Evolutionary conservation across 495 filamentous ascomycete genomes (phyloP).

Genomic region (Daldinia decipiens): DNA sequence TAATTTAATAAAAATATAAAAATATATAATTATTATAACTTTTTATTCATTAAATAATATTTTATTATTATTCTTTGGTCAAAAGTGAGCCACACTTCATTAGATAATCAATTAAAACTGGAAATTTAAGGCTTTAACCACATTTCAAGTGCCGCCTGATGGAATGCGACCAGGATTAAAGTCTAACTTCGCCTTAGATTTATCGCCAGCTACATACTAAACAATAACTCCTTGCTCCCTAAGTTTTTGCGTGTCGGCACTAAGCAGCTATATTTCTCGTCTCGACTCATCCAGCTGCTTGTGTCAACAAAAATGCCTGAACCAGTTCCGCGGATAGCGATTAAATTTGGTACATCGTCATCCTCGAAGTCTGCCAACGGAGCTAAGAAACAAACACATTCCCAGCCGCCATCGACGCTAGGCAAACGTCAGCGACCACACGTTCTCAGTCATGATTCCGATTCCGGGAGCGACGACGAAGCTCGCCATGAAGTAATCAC

Average conservation of each 20-base stretch:
- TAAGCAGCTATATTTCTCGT: not conserved
- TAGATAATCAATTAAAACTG: too few species aligned
- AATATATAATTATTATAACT: too few species aligned
- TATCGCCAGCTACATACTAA: not conserved
- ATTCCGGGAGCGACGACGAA: slow-evolving; percentile 50
- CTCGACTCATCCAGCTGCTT: not conserved
- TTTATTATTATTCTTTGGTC: too few species aligned
- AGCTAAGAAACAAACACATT: slow-evolving; percentile 45
- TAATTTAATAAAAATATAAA: too few species aligned
- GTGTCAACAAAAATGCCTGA: slow-evolving; percentile 41
- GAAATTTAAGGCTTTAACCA: too few species aligned
- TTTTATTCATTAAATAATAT: too few species aligned
- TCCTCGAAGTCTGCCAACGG: slow-evolving; percentile 34
- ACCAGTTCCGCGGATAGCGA: slow-evolving; percentile 49
- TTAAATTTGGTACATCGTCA: slow-evolving; percentile 50
- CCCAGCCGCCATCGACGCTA: slow-evolving; percentile 48
- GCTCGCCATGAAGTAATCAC: slow-evolving; percentile 52
- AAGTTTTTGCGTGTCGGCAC: not conserved
- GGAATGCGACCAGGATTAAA: too few species aligned
- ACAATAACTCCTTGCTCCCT: not conserved
- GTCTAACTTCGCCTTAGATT: too few species aligned
- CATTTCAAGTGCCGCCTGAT: too few species aligned
- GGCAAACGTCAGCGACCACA: slow-evolving; percentile 54
- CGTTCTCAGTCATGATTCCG: slow-evolving; percentile 46
- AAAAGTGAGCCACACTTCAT: too few species aligned